These are phyloP conservation scores for Cladophialophora exuberans DNA, from an alignment of 2,329 filamentous ascomycete genomes.

Conservation along the genomic window DNA sequence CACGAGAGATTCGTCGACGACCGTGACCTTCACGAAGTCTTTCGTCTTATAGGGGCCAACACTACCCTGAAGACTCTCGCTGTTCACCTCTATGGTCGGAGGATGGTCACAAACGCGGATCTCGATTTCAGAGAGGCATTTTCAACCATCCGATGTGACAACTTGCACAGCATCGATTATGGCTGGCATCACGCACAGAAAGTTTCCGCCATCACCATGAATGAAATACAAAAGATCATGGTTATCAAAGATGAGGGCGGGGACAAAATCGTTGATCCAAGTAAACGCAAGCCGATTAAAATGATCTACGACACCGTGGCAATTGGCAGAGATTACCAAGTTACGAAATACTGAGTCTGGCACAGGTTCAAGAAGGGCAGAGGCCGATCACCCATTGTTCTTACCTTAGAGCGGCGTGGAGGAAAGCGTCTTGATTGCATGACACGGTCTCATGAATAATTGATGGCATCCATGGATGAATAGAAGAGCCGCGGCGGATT, in stretches of 20 bases:
- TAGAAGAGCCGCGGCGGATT: too few species aligned
- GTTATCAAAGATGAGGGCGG: conserved; percentile 5
- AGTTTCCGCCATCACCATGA: background rate
- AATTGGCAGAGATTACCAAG: too few species aligned
- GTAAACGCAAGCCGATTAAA: too few species aligned
- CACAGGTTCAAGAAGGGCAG: too few species aligned
- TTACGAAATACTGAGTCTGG: too few species aligned
- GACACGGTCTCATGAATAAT: too few species aligned
- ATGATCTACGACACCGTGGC: too few species aligned
- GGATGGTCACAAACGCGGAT: conserved; percentile 35
- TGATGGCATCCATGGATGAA: too few species aligned
- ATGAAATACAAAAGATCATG: conserved; percentile 15
- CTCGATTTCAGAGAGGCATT: conserved; percentile 50
- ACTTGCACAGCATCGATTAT: conserved; percentile 37
- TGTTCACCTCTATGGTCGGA: conserved; percentile 49
- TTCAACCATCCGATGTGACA: conserved; percentile 49
- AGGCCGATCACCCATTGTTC: too few species aligned
- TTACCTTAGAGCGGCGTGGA: too few species aligned
- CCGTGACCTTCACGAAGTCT: conserved; percentile 48
- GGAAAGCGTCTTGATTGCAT: too few species aligned
- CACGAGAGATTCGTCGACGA: conserved; percentile 56
- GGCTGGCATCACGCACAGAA: background rate
- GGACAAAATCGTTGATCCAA: background rate
- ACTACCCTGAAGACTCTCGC: conserved; percentile 47
- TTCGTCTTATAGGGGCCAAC: conserved; percentile 47